phyloP scores from a whole-genome alignment of 371 early-diverging fungal species.

The Apophysomyces variabilis region DNA sequence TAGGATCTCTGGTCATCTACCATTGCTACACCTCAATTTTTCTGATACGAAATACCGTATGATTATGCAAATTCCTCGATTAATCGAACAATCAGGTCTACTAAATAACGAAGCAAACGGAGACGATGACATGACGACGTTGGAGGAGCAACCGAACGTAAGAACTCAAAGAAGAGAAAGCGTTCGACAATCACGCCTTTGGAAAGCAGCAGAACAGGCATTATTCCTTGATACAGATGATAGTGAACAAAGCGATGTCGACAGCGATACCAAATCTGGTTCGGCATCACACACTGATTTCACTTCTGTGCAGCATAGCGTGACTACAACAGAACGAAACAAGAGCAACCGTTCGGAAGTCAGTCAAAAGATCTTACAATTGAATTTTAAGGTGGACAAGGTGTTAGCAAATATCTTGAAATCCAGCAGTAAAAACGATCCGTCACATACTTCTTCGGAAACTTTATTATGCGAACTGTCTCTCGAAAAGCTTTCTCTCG shows the following conservation, averaged over 20 bases:
- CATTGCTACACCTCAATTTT: conserved; percentile 87
- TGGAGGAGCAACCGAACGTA: neutral
- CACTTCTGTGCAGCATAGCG: neutral
- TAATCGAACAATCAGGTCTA: conserved; percentile 59
- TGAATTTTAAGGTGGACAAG: conserved; percentile 75
- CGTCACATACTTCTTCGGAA: conserved; percentile 24
- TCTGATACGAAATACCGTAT: conserved; percentile 94
- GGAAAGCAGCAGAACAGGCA: conserved; percentile 31
- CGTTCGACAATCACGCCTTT: conserved; percentile 22
- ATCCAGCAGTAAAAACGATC: conserved; percentile 38
- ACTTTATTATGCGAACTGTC: conserved; percentile 55
- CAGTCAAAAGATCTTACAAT: conserved; percentile 61
- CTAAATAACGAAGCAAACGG: conserved; percentile 14
- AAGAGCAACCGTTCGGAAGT: conserved; percentile 9
- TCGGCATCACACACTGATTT: conserved; percentile 27
- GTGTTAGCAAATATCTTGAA: conserved; percentile 69
- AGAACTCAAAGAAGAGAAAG: neutral
- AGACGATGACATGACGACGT: neutral
- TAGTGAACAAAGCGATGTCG: conserved; percentile 37
- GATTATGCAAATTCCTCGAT: conserved; percentile 78
- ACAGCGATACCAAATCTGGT: conserved; percentile 27
- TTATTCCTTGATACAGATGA: conserved; percentile 33
- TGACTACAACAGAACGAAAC: neutral
- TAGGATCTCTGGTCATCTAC: conserved; percentile 83
- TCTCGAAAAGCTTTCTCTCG: conserved; percentile 61